phyloP scores from a whole-genome alignment of 768 basidiomycete genomes.

The Podaxis sp. region DNA sequence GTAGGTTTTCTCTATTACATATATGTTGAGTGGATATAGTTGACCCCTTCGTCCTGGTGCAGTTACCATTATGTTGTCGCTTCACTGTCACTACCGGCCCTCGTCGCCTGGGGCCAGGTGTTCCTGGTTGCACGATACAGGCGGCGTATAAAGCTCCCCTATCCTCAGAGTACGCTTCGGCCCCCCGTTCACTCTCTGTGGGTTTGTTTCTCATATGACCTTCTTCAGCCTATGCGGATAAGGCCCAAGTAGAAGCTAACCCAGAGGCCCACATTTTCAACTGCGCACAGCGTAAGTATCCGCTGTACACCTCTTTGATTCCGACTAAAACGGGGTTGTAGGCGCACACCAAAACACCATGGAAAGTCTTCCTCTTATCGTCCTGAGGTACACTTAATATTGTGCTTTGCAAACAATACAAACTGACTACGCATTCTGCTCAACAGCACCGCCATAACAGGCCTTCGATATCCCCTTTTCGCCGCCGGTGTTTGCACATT shows the following conservation, averaged over 20 bases:
- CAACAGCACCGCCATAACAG: constrained; percentile 40
- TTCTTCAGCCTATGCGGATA: constrained; percentile 34
- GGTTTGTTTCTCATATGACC: too few relatives aligned
- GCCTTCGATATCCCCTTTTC: constrained; percentile 40
- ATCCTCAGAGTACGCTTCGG: constrained; percentile 59
- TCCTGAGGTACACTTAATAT: constrained; percentile 35
- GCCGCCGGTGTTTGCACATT: constrained; percentile 36
- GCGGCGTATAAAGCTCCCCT: constrained; percentile 52
- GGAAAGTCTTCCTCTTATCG: constrained; percentile 46
- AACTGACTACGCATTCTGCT: not conserved
- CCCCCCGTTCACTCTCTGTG: not conserved
- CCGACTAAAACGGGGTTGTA: constrained; percentile 22
- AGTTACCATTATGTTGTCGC: constrained; percentile 61
- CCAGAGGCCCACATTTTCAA: constrained; percentile 15
- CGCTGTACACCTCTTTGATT: too few relatives aligned
- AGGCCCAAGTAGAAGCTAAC: constrained; percentile 9
- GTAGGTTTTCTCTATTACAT: not conserved
- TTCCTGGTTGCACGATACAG: constrained; percentile 39
- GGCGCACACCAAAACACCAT: constrained; percentile 73
- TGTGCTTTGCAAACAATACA: not conserved
- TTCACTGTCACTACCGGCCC: constrained; percentile 51
- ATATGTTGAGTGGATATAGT: not conserved
- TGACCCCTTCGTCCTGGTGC: not conserved
- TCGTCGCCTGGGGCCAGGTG: constrained; percentile 42
- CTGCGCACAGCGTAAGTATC: constrained; percentile 23